phyloP scores from a whole-genome alignment of 805 yeast species.

The Candida easanensis region DNA sequence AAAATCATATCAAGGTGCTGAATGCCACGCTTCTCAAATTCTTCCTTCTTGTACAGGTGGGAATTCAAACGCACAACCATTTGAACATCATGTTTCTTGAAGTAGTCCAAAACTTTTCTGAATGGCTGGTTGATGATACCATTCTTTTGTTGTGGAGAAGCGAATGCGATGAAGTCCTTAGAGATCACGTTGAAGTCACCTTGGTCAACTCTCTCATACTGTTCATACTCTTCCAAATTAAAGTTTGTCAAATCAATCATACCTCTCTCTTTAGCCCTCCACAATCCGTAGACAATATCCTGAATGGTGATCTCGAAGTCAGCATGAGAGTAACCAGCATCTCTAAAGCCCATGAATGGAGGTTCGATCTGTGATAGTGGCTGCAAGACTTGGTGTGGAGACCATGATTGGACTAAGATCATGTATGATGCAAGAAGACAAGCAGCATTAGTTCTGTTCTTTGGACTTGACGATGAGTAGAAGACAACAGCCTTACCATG shows the following conservation, averaged over 20 bases:
- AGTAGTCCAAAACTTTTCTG: constrained; percentile 75
- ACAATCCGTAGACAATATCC: constrained; percentile 92
- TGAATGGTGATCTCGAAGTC: constrained; percentile 93
- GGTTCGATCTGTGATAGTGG: constrained; percentile 91
- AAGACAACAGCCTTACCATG: constrained; percentile 88
- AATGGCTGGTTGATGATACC: constrained; percentile 65
- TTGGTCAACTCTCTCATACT: constrained; percentile 91
- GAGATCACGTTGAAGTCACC: constrained; percentile 93
- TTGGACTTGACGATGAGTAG: constrained; percentile 78
- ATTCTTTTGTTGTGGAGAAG: constrained; percentile 79
- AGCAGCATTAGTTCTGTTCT: constrained; percentile 89
- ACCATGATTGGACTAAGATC: constrained; percentile 95
- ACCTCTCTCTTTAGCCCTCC: constrained; percentile 95
- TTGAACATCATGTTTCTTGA: constrained; percentile 69
- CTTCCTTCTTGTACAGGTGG: constrained; percentile 80
- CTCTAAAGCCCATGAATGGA: constrained; percentile 92
- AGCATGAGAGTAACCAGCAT: constrained; percentile 95
- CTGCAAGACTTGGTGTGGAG: constrained; percentile 95
- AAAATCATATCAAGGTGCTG: constrained; percentile 94
- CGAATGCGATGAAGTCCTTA: constrained; percentile 95
- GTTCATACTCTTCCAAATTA: constrained; percentile 91
- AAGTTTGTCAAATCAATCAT: constrained; percentile 83
- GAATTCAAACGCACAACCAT: constrained; percentile 91
- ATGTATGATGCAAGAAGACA: constrained; percentile 91
- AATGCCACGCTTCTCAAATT: constrained; percentile 79